Conservation (phyloP, 768 basidiomycete genomes). For the Amanita jacksonii region DNA sequence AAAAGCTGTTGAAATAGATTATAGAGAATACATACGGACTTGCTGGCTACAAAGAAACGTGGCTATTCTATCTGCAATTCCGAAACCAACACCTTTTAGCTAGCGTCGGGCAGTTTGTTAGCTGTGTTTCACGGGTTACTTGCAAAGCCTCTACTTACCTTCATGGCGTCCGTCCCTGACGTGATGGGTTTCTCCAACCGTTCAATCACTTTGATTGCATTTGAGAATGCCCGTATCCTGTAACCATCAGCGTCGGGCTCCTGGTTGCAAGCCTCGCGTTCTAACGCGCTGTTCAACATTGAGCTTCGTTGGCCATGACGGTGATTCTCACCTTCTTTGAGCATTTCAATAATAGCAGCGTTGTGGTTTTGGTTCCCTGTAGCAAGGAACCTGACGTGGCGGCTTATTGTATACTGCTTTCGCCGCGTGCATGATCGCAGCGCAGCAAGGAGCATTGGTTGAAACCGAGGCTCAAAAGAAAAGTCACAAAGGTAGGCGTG, state of each 20-base stretch:
- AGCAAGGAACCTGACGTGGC: conserved; percentile 8
- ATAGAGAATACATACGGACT: conserved; percentile 22
- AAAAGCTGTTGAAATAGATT: conserved; percentile 2
- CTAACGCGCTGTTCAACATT: conserved; percentile 17
- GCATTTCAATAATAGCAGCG: conserved; percentile 22
- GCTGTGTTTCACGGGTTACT: background rate
- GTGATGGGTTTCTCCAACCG: conserved; percentile 32
- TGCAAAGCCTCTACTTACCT: conserved; percentile 17
- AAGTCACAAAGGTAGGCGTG: background rate
- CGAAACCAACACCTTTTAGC: conserved; percentile 22
- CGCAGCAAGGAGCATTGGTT: background rate
- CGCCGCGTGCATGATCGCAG: conserved; percentile 9
- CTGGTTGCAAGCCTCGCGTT: conserved; percentile 20
- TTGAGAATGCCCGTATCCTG: conserved; percentile 41
- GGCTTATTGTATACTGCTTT: conserved; percentile 3
- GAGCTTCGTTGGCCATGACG: background rate
- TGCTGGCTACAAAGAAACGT: conserved; percentile 22
- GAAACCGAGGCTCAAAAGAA: no score
- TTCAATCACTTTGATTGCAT: conserved; percentile 35
- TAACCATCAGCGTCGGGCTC: conserved; percentile 19
- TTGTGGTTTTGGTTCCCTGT: conserved; percentile 11
- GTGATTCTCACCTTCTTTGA: conserved; percentile 28
- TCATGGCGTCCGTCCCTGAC: conserved; percentile 31
- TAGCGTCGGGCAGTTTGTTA: conserved; percentile 8
- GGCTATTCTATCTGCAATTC: conserved; percentile 32